A percentile compares a stretch with the other conserved stretches of the same genome.
These are phyloP conservation scores for Ploettnerulaceae sp. DNA, from an alignment of 2,329 filamentous ascomycete genomes.

Conservation along the genomic window DNA sequence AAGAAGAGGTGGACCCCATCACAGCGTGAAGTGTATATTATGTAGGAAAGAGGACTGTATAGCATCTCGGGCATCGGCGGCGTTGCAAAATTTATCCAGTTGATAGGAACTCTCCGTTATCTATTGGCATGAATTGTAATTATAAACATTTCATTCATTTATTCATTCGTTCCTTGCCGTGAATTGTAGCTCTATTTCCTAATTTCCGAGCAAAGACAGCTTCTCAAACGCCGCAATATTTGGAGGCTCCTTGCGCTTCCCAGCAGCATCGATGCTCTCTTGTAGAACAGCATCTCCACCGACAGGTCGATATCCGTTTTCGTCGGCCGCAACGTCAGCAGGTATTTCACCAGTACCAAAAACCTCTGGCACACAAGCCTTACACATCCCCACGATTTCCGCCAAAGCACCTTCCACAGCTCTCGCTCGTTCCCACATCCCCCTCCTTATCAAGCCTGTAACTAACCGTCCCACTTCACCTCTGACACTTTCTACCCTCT, in stretches of 20 bases:
- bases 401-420: conserved; percentile 69
- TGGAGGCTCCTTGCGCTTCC: conserved; percentile 30
- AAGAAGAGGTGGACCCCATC: conserved; percentile 9
- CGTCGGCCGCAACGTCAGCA: conserved; percentile 17
- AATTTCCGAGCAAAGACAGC: conserved; percentile 38
- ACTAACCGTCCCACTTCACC: conserved; percentile 71
- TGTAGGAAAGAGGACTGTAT: conserved; percentile 24
- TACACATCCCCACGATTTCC: conserved; percentile 69
- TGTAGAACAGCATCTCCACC: conserved; percentile 34
- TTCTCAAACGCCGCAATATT: conserved; percentile 39
- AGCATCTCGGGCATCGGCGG: conserved; percentile 22
- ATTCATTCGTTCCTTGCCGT: not conserved
- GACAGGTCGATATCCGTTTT: conserved; percentile 30
- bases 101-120: conserved; percentile 13
- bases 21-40: conserved; percentile 30
- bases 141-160: too few relatives aligned
- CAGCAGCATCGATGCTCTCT: conserved; percentile 31
- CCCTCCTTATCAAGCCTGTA: conserved; percentile 69
- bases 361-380: conserved; percentile 63
- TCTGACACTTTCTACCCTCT: conserved; percentile 69
- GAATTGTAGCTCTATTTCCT: conserved; percentile 12
- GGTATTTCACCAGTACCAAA: conserved; percentile 43
- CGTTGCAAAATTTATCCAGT: conserved; percentile 19
- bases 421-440: conserved; percentile 82
- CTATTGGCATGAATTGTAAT: conserved; percentile 11